Evolutionary conservation across 768 basidiomycete genomes (phyloP).

Genomic region (Tephrocybe sp.): DNA sequence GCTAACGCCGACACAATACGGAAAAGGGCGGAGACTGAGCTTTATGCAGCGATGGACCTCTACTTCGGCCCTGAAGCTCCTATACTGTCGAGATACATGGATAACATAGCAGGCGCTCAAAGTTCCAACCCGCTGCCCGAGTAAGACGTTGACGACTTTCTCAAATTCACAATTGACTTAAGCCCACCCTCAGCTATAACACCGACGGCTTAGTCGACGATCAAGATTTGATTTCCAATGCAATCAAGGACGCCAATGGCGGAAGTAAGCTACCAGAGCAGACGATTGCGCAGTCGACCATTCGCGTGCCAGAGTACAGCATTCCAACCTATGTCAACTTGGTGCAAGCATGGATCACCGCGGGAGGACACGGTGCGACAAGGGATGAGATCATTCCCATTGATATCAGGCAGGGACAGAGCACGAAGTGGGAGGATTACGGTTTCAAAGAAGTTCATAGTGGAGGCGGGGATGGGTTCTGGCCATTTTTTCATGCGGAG

Average conservation of each 20-base stretch:
- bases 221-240: background rate
- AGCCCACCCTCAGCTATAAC: background rate
- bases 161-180: background rate
- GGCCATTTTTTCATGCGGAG: constrained; percentile 7
- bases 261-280: background rate
- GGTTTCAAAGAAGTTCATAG: constrained; percentile 5
- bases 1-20: background rate
- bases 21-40: background rate
- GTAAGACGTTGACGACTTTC: no score
- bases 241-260: background rate
- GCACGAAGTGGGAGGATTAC: constrained; percentile 8
- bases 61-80: background rate
- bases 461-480: constrained; percentile 5
- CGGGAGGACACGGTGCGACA: background rate
- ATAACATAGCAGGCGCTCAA: background rate
- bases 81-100: background rate
- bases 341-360: constrained; percentile 4
- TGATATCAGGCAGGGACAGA: constrained; percentile 6
- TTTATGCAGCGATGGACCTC: background rate
- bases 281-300: background rate
- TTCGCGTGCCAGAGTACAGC: constrained; percentile 1
- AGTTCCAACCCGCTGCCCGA: background rate
- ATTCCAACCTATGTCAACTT: constrained; percentile 3
- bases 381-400: constrained; percentile 5
- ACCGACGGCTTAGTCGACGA: background rate